Evolutionary conservation across 495 filamentous ascomycete genomes (phyloP), one percentile per base, ranked within the genome.

Genomic region (Lasiosphaeria miniovina): DNA sequence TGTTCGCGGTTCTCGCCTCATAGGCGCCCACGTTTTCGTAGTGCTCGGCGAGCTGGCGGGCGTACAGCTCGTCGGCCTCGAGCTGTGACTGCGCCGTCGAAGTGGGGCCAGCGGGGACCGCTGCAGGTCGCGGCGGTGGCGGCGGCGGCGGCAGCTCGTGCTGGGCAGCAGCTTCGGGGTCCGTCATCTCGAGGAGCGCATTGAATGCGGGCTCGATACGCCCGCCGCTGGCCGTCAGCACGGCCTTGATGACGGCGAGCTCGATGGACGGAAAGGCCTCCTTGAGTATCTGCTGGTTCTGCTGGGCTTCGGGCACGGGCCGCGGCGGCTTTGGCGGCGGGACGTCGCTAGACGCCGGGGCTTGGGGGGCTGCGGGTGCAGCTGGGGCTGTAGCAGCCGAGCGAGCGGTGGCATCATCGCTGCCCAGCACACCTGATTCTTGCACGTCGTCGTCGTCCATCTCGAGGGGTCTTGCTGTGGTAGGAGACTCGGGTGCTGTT

Each of bases 171-270:
- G 90, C 90, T 74, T 87, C 86, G 24, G 94, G 94, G 75, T 98
- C 94, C 55, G 91, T 92, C 92, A 96, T 96, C 63, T 88, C 91
- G 32, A 98, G 81, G 7, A 99, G 84, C 34, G 95, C 94, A 76
- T 96, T 94, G 77, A 98, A 98, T 43, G 94, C 94, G 11, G 91
- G 90, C 69, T 99, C 94, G 48, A 99, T 85, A 64, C 87, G 84
- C 48, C 90, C 94, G 62, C 87, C 83, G 71, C 93, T 96, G 8
- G 94, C 94, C 11, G 78, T 76, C 57, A 99, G 75, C 8, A 98
- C 90, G 14, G 94, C 94, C 73, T 88, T 95, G 67, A 98, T 83
- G 17, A 99, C 91, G 31, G 83, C 68, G 11, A 77, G 71, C 53
- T 99, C 94, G 62, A 98, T 87, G 55, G 75, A 78, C 3, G 94